Evolutionary conservation across 345 rosid species (phyloP).

Genomic region (Gossypioides kirkii): DNA sequence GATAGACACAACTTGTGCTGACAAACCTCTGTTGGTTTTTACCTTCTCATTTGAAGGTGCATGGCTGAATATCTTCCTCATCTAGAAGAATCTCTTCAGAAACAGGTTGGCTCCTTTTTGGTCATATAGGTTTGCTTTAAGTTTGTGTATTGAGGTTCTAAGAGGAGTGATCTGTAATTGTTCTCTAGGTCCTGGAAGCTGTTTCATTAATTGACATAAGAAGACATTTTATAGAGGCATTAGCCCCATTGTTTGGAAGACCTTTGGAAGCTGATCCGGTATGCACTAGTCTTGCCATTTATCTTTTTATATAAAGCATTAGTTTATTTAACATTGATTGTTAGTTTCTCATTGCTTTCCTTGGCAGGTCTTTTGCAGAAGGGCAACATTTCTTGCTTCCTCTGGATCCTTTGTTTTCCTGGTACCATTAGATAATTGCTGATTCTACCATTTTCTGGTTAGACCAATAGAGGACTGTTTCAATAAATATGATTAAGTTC

Average conservation of each 20-base stretch:
- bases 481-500: neutral
- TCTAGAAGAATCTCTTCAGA: constrained; percentile 77
- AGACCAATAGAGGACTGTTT: neutral
- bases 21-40: constrained; percentile 8
- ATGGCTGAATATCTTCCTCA: constrained; percentile 99
- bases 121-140: constrained; percentile 4
- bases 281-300: constrained; percentile 24
- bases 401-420: constrained; percentile 71
- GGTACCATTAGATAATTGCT: constrained; percentile 36
- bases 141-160: constrained; percentile 9
- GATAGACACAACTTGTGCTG: constrained; percentile 15
- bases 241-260: constrained; percentile 66
- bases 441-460: neutral
- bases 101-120: constrained; percentile 52
- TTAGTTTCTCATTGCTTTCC: constrained; percentile 21
- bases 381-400: constrained; percentile 60
- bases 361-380: constrained; percentile 73
- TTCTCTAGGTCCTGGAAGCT: constrained; percentile 60
- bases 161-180: neutral
- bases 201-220: constrained; percentile 57
- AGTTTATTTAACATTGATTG: constrained; percentile 8
- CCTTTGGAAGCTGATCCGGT: constrained; percentile 93
- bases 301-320: neutral
- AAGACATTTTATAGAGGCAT: constrained; percentile 74
- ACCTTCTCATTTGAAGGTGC: constrained; percentile 55